A percentile compares a stretch with the other conserved stretches of the same genome.
Evolutionary conservation across 352 stramenopile genomes (phyloP).

Genomic region (Pythium vanterpoolii): DNA sequence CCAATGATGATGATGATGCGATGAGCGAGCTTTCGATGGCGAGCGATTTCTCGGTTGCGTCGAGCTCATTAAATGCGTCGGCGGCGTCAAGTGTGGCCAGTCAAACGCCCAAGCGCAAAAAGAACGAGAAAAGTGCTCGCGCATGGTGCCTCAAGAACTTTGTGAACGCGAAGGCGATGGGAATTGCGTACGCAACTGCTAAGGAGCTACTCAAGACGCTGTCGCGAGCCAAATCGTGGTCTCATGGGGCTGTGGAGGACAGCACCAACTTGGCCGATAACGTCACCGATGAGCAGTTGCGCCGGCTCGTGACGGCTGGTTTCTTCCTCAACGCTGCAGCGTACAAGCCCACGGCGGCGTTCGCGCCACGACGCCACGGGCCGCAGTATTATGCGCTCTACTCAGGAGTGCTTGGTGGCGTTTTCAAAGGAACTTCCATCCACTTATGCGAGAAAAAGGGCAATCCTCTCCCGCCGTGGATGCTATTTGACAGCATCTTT

Average conservation of each 20-base stretch:
- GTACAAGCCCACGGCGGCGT: conserved; percentile 10
- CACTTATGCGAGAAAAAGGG: conserved; percentile 6
- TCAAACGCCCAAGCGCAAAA: conserved; percentile 14
- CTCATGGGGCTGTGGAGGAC: no score
- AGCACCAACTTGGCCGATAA: no score
- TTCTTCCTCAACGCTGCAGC: conserved; percentile 28
- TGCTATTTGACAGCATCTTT: conserved; percentile 27
- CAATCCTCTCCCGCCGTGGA: conserved; percentile 1
- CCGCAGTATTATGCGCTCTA: conserved; percentile 24
- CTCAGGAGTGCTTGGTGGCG: conserved; percentile 14
- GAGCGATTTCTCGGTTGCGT: background rate
- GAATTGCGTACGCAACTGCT: conserved; percentile 12
- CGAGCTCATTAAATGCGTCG: no score
- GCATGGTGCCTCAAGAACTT: conserved; percentile 21
- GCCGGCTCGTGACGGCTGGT: conserved; percentile 11
- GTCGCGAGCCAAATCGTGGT: conserved; percentile 16
- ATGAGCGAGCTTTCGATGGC: conserved; percentile 6
- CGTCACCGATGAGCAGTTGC: conserved; percentile 11
- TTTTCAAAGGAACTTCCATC: conserved; percentile 11
- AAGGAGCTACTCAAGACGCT: conserved; percentile 20
- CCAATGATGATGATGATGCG: conserved; percentile 10
- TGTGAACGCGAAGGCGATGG: conserved; percentile 27
- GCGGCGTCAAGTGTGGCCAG: background rate
- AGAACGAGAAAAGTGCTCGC: conserved; percentile 16
- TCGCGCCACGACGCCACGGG: background rate